A percentile compares a stretch with the other conserved stretches of the same genome.
Evolutionary conservation across 257 asterid genomes (phyloP).

Genomic region (Leonotis leonurus): DNA sequence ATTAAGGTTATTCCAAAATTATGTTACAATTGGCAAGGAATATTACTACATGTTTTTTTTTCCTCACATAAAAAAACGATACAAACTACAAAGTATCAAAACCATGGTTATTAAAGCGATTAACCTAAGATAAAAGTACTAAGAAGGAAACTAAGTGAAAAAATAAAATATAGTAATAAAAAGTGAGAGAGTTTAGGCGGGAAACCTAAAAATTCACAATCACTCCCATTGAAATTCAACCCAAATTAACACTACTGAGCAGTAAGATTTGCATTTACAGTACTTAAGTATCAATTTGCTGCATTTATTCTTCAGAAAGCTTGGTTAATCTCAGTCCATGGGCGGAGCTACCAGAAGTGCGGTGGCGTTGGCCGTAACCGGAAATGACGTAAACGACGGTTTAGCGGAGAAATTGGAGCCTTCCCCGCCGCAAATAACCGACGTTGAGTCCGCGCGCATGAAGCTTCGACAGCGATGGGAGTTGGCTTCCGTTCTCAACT

Average conservation of each 20-base stretch:
- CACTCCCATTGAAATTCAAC: neutral
- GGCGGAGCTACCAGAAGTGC: constrained; percentile 12
- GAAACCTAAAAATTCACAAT: constrained; percentile 25
- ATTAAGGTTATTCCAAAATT: no score
- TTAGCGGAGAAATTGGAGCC: constrained; percentile 8
- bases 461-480: constrained; percentile 83
- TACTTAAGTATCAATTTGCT: neutral
- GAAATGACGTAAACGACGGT: constrained; percentile 9
- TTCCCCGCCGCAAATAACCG: constrained; percentile 19
- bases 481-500: constrained; percentile 86
- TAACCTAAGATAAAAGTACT: no score
- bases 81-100: no score
- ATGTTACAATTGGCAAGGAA: no score
- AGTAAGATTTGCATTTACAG: neutral
- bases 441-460: constrained; percentile 30
- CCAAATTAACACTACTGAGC: neutral
- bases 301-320: neutral
- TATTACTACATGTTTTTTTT: no score
- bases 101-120: no score
- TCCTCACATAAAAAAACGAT: no score
- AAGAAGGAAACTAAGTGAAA: no score
- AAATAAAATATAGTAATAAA: no score
- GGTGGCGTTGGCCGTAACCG: constrained; percentile 5
- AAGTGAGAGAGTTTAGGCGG: constrained; percentile 30
- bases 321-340: constrained; percentile 10